Evolutionary conservation across 2,329 filamentous ascomycete species (phyloP).

Genomic region (Chaetomiaceae sp.): DNA sequence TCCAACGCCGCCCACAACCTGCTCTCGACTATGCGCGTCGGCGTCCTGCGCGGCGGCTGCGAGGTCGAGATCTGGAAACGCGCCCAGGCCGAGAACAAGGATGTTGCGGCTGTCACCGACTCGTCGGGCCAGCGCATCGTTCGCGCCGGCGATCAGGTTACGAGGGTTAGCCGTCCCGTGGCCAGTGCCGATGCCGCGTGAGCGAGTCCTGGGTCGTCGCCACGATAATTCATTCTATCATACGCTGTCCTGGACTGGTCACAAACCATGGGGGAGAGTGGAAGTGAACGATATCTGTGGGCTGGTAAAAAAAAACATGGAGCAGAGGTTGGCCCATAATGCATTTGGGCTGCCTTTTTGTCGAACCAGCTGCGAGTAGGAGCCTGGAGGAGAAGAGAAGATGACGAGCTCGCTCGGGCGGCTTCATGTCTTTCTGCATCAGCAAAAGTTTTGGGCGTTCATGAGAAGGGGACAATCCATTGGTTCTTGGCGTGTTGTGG

Average conservation of each 20-base stretch:
- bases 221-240: too few relatives aligned
- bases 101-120: slow-evolving; percentile 73
- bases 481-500: too few relatives aligned
- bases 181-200: slow-evolving; percentile 79
- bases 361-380: too few relatives aligned
- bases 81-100: slow-evolving; percentile 76
- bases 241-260: too few relatives aligned
- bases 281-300: too few relatives aligned
- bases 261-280: too few relatives aligned
- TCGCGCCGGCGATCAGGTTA: slow-evolving; percentile 78
- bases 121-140: slow-evolving; percentile 75
- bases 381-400: too few relatives aligned
- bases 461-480: background rate
- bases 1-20: slow-evolving; percentile 87
- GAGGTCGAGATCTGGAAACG: slow-evolving; percentile 94
- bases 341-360: background rate
- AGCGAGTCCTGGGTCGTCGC: too few relatives aligned
- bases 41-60: slow-evolving; percentile 78
- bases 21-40: slow-evolving; percentile 80
- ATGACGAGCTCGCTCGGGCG: too few relatives aligned
- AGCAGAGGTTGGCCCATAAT: too few relatives aligned
- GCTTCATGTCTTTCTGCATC: background rate
- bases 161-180: slow-evolving; percentile 72
- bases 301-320: too few relatives aligned
- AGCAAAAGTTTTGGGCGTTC: slow-evolving; percentile 5